A percentile compares a stretch with the other conserved stretches of the same genome.
These are phyloP conservation scores for Cytospora paraplurivora DNA, from an alignment of 2,329 filamentous ascomycete genomes.

Conservation along the genomic window DNA sequence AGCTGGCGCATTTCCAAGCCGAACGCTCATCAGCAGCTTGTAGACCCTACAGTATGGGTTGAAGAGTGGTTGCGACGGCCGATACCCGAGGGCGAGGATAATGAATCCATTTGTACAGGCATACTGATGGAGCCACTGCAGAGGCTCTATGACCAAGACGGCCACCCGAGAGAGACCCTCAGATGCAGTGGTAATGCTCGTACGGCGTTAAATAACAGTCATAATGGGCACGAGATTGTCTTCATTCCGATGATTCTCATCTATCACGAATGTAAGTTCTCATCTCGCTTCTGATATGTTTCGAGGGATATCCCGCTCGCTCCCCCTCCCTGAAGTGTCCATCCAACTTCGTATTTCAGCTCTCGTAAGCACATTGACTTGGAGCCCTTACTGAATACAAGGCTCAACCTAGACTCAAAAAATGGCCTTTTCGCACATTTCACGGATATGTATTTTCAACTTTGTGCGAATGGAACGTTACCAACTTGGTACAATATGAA, in stretches of 20 bases:
- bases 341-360: background rate
- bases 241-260: slow-evolving; percentile 10
- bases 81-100: background rate
- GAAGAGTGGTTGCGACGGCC: slow-evolving; percentile 3
- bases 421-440: no score
- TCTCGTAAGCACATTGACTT: background rate
- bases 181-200: no score
- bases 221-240: slow-evolving; percentile 4
- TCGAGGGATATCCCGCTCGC: no score
- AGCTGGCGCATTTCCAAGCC: slow-evolving; percentile 13
- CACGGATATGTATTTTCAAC: background rate
- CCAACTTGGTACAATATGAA: slow-evolving; percentile 6
- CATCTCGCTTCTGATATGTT: background rate
- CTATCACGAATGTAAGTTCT: background rate
- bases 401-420: no score
- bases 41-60: background rate
- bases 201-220: background rate
- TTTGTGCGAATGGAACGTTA: background rate
- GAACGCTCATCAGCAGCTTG: background rate
- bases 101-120: background rate
- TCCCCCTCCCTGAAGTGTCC: no score
- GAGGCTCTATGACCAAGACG: background rate
- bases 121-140: slow-evolving; percentile 10
- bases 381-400: background rate
- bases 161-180: background rate